Evolutionary conservation across 1,284 basidiomycete species (phyloP).

Genomic region (Ceratobasidium sp.): DNA sequence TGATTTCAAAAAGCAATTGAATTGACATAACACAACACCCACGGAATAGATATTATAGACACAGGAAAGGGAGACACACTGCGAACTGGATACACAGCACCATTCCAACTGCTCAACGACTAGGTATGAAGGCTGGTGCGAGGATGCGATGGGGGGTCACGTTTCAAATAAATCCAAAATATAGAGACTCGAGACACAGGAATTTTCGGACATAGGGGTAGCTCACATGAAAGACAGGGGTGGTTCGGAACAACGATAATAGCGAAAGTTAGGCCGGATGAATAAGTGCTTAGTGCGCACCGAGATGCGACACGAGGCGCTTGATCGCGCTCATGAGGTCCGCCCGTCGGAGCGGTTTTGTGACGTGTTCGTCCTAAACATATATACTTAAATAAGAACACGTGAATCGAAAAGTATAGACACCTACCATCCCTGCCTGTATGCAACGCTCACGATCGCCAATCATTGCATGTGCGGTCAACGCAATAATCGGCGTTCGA

Average conservation of each 20-base stretch:
- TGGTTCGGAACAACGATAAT: background rate
- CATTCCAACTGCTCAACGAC: background rate
- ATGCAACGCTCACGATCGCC: slow-evolving; percentile 94
- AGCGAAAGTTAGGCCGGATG: background rate
- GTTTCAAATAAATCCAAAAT: background rate
- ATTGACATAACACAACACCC: slow-evolving; percentile 5
- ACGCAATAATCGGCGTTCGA: slow-evolving; percentile 91
- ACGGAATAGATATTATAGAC: slow-evolving; percentile 34
- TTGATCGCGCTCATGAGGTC: slow-evolving; percentile 82
- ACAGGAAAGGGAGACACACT: too few species aligned
- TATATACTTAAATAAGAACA: slow-evolving; percentile 1
- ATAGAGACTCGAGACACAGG: background rate
- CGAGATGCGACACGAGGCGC: slow-evolving; percentile 62
- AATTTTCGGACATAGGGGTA: too few species aligned
- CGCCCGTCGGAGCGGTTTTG: slow-evolving; percentile 78
- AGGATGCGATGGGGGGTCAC: background rate
- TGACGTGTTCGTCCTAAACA: slow-evolving; percentile 71
- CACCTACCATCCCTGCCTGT: slow-evolving; percentile 83
- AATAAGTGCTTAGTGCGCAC: background rate
- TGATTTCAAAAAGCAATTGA: slow-evolving; percentile 35
- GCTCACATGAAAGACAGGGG: too few species aligned
- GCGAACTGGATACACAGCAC: slow-evolving; percentile 14
- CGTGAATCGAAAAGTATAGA: slow-evolving; percentile 8
- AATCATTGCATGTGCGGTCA: slow-evolving; percentile 96
- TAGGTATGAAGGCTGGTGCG: background rate